phyloP scores from a whole-genome alignment of 805 yeast genomes.

The Candida mattraensis region DNA sequence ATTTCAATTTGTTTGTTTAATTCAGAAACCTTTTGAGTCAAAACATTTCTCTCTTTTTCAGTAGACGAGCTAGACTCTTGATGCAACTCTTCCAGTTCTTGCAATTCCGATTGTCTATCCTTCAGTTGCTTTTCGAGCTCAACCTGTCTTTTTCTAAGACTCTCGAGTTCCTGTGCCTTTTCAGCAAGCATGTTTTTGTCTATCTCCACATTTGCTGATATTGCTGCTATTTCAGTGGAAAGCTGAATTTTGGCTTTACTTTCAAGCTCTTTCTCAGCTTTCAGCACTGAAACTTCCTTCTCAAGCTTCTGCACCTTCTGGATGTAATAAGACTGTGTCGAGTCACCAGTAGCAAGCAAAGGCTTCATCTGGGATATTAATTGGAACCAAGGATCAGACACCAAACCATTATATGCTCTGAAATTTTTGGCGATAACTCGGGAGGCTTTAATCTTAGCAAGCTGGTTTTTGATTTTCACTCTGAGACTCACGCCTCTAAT shows the following conservation, averaged over 20 bases:
- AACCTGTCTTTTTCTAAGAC: conserved; percentile 6
- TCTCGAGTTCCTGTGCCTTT: conserved; percentile 28
- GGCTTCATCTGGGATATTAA: conserved; percentile 75
- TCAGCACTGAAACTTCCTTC: conserved; percentile 54
- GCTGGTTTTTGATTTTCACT: conserved; percentile 40
- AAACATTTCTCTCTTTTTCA: conserved; percentile 16
- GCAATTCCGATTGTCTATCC: conserved; percentile 7
- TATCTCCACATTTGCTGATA: conserved; percentile 29
- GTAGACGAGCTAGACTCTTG: conserved; percentile 6
- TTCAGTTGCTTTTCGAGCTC: conserved; percentile 16
- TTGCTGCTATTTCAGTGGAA: conserved; percentile 34
- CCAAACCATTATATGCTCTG: conserved; percentile 45
- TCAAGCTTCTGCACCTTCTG: conserved; percentile 56
- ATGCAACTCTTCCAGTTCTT: conserved; percentile 11
- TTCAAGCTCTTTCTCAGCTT: conserved; percentile 30
- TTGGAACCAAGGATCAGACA: conserved; percentile 75
- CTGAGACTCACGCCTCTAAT: conserved; percentile 68
- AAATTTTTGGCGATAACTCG: conserved; percentile 66
- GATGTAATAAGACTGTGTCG: conserved; percentile 47
- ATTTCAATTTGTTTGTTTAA: conserved; percentile 20
- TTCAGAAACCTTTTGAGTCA: conserved; percentile 20
- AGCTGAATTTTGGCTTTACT: conserved; percentile 46
- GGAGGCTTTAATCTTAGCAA: conserved; percentile 69
- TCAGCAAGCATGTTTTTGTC: conserved; percentile 32
- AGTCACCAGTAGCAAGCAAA: conserved; percentile 42